Base-by-base conservation (phyloP, 495 filamentous ascomycete genomes). In the Penicillium cosmopolitanum region DNA sequence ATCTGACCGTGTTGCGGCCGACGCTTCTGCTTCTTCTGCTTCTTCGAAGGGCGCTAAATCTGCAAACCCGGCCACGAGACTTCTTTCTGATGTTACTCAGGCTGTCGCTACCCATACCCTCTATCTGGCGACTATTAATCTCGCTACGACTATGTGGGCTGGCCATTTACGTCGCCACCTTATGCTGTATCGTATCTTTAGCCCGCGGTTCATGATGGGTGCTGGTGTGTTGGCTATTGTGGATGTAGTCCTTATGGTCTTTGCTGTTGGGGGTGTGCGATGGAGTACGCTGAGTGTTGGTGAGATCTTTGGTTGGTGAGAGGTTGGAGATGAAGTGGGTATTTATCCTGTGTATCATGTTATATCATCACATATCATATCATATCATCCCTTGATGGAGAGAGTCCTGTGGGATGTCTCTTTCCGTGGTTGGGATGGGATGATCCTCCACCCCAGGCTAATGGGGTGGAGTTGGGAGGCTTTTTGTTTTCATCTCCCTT, bases 121-220 rank as follows among this genome's bases (percentile, higher is more conserved):
- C 4, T 96, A 92, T 65, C 90, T 91, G 59, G 89, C 92, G 4
- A 86, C 88, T 25, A 84, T 97, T 66, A 86, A 87, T 36, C 75
- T 95, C 11, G 90, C 92, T 0, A 96, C 91, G 4, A 93, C 89
- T 60, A 87, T 90, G 73, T 96, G 91, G 88, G 91, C 94, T 0
- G 93, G 90, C 7, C 84, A 90, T 66, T 76, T 99, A 52, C 78
- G 96, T 38, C 82, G 95, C 51, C 95, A 99, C 76, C 79, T 98
- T 48, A 98, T 98, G 96, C 80, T 98, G 33, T 97, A 94, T 74
- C 85, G 96, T n/a, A 92, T 98, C 52, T 98, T 98, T 64, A 87
- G 79, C 71, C 95, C 95, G 34, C 72, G 92, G 36, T 98, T 92
- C 72, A 91, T 98, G 91, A 83, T 90, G 62, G 92, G 89, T 2